phyloP scores from a whole-genome alignment of 2,329 filamentous ascomycete genomes.

The Fusarium nodosum region DNA sequence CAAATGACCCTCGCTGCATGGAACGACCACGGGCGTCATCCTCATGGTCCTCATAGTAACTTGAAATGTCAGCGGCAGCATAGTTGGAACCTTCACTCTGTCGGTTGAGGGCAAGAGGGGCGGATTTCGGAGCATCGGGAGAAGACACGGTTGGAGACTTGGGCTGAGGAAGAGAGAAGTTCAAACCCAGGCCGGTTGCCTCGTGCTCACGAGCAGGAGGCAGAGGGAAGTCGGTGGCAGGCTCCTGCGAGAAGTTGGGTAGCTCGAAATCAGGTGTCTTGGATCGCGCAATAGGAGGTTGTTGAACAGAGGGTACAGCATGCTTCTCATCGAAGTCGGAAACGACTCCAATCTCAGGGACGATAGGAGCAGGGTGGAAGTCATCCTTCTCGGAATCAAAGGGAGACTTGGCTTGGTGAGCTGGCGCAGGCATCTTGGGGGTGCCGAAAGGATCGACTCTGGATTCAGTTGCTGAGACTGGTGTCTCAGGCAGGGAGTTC shows the following conservation, averaged over 20 bases:
- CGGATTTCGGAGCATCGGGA: slow-evolving; percentile 37
- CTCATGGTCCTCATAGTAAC: slow-evolving; percentile 54
- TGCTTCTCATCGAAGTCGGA: slow-evolving; percentile 51
- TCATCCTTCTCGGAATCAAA: slow-evolving; percentile 47
- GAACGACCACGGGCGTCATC: slow-evolving; percentile 55
- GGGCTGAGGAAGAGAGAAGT: slow-evolving; percentile 54
- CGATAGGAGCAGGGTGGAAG: slow-evolving; percentile 53
- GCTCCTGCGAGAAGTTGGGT: slow-evolving; percentile 33
- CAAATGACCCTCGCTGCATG: slow-evolving; percentile 49
- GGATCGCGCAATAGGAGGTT: slow-evolving; percentile 51
- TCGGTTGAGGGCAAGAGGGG: slow-evolving; percentile 41
- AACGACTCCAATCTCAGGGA: slow-evolving; percentile 58
- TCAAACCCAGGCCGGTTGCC: slow-evolving; percentile 53
- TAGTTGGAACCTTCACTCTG: slow-evolving; percentile 43
- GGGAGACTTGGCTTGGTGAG: slow-evolving; percentile 44
- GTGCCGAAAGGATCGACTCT: slow-evolving; percentile 55
- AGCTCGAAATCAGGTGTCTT: slow-evolving; percentile 51
- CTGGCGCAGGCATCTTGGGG: slow-evolving; percentile 51
- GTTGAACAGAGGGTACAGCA: slow-evolving; percentile 48
- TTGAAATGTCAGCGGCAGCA: slow-evolving; percentile 50
- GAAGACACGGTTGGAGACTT: slow-evolving; percentile 44
- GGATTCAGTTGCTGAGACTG: slow-evolving; percentile 52
- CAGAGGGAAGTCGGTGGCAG: slow-evolving; percentile 44
- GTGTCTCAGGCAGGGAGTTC: slow-evolving; percentile 62
- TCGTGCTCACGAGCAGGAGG: slow-evolving; percentile 49